Percentiles rank a stretch among this genome's conserved stretches.
phyloP scores from a whole-genome alignment of 75 land plant species.

The Adiantum capillusveneris region DNA sequence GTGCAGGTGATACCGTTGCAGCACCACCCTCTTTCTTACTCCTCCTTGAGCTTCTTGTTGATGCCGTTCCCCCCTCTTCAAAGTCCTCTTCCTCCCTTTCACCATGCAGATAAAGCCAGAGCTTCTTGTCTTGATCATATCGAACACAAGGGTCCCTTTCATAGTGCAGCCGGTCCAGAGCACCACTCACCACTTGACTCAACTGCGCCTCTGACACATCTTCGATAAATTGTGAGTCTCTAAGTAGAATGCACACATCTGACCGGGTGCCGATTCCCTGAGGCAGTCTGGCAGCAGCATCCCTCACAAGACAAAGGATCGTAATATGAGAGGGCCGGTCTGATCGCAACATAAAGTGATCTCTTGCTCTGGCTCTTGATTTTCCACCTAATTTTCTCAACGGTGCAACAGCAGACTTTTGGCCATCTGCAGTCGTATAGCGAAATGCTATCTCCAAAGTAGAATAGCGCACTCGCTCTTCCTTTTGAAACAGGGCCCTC shows the following conservation, averaged over 20 bases:
- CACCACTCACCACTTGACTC: conserved; percentile 5
- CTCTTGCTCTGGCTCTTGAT: conserved; percentile 11
- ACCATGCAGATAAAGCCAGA: conserved; percentile 31
- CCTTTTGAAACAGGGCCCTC: conserved; percentile 23
- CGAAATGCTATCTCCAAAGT: conserved; percentile 16
- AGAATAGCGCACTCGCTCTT: conserved; percentile 24
- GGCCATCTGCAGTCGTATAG: conserved; percentile 14
- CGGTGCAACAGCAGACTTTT: conserved; percentile 15
- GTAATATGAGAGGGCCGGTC: conserved; percentile 17
- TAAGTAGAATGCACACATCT: conserved; percentile 13
- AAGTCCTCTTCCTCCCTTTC: conserved; percentile 32
- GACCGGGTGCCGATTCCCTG: conserved; percentile 11
- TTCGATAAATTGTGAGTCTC: conserved; percentile 15
- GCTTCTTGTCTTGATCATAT: conserved; percentile 31
- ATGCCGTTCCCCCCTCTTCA: conserved; percentile 36
- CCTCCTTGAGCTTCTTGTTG: conserved; percentile 31
- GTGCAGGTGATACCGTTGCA: not conserved
- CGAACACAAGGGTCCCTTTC: conserved; percentile 37
- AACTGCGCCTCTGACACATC: too few relatives aligned
- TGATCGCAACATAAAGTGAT: conserved; percentile 14
- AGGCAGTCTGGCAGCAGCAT: conserved; percentile 19
- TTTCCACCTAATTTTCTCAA: conserved; percentile 15
- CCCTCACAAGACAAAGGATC: conserved; percentile 15
- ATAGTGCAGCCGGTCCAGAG: conserved; percentile 12
- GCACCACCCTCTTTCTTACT: conserved; percentile 22